Evolutionary conservation across 2,329 filamentous ascomycete genomes (phyloP), one percentile per base, ranked within the genome.

Genomic region (Colletotrichum tropicale): DNA sequence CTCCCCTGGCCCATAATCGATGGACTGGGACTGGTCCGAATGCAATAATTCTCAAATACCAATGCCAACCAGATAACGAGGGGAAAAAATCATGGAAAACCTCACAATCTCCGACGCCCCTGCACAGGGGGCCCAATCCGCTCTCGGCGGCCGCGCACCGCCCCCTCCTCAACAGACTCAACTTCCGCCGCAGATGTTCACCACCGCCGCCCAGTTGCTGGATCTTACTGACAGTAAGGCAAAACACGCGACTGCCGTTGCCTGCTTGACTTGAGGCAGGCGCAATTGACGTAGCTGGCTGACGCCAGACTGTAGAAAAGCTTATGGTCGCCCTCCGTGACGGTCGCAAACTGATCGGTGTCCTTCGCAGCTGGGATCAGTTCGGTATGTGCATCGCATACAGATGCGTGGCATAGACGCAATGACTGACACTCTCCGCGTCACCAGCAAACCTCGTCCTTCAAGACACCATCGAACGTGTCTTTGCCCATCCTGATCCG

Each of bases 361-460:
- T 98, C 62, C 87, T 99, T 79, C 91, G 97, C 81, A 98, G 95
- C 80, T 99, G 97, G 95, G 97, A 99, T 86, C 97, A 99, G 85
- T 98, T 98, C 82, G 96, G 96, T 98, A 93, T 81, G 89, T 85
- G 55, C 48, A 65, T 70, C 68, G 60, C n/a, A n/a, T 32, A 24
- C 66, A 13, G 64, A 68, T 34, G 32, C 66, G 76, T 56, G 61
- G 62, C 26, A 67, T 26, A 10, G 26, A 30, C 16, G 26, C 13
- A 9, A 24, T 36, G 21, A 48, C 62, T 67, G 13, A 67, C 28
- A 55, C 13, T 16, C 24, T 55, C n/a, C 30, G 32, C n/a, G 28
- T 10, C 15, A 56, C 76, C 82, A 98, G 96, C 96, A 80, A 99
- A 99, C 85, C 90, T 99, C 76, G 95, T 98, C 77, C 92, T 99